Base-by-base conservation (phyloP, 257 asterid genomes). In the Prunella vulgaris region DNA sequence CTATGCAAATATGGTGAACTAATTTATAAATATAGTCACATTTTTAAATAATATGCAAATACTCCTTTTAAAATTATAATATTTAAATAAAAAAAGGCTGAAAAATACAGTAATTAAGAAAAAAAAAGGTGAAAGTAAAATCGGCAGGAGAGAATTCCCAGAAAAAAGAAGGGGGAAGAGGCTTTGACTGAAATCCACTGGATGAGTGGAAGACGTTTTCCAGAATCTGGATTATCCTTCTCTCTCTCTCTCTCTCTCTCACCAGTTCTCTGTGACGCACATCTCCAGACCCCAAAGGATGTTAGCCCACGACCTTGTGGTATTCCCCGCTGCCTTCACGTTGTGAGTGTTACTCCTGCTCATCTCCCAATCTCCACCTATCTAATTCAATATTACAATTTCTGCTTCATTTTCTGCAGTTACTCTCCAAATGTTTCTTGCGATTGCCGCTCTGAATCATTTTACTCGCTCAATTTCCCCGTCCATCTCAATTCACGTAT, bases 341-440 rank as follows among this genome's bases (percentile, higher is more conserved):
- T 49, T 66, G 84, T 82, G 71, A 74, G 84, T 74, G 24, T 5
- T 61, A 17, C 42, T 38, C 13, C 24, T 15, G 0, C 48, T 38
- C 22, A 15, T 40, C 20, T 5, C 22, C 30, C 27, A 42, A 9
- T 2, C 49, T 35, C 53, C 35, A 6, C 10, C 56, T 54, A 35
- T 17, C 1, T 68, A 13, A 17, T 66, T 12, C 21, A 10, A 5
- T 44, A 7, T 42, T 56, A 4, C 5, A 40, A 21, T 27, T 37
- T 52, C 63, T 30, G 15, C n/a, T 53, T 56, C 27, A 18, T 38
- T 70, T 10, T 42, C 56, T 71, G 75, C 82, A 79, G 84, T 64
- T 74, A 17, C 66, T 76, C 82, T 66, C 81, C 77, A 32, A 66
- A 69, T 44, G 37, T 24, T 72, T 75, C 79, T 62, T 51, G 65